Percentiles rank a stretch among this genome's conserved stretches.
Conservation (phyloP, 1,284 basidiomycete genomes). For the Taiwanofungus camphoratus region DNA sequence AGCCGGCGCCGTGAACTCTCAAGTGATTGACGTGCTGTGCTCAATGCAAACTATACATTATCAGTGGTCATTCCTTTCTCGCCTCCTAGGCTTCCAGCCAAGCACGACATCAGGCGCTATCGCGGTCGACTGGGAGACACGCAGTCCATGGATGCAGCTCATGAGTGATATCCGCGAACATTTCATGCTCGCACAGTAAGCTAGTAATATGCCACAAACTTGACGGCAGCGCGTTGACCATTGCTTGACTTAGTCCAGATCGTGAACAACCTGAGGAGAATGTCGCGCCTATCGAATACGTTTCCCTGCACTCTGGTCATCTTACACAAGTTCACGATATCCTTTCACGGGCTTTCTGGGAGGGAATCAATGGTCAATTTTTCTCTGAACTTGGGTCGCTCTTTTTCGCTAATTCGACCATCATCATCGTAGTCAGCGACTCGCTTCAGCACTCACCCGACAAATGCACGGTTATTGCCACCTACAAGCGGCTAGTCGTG, state of each 20-base stretch:
- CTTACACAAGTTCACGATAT: conserved; percentile 66
- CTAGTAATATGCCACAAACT: no score
- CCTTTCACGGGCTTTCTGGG: conserved; percentile 62
- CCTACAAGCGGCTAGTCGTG: conserved; percentile 64
- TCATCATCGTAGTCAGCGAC: conserved; percentile 47
- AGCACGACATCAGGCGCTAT: conserved; percentile 25
- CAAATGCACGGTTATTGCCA: conserved; percentile 64
- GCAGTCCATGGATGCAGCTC: conserved; percentile 65
- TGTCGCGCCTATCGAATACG: conserved; percentile 54
- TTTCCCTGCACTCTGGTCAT: conserved; percentile 52
- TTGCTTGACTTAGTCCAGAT: conserved; percentile 41
- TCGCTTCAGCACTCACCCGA: conserved; percentile 62
- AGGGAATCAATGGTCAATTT: conserved; percentile 66
- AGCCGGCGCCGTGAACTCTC: conserved; percentile 27
- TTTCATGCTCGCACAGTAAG: conserved; percentile 53
- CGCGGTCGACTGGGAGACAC: conserved; percentile 65
- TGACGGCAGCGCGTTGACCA: no score
- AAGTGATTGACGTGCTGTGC: conserved; percentile 49
- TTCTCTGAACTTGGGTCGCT: conserved; percentile 3
- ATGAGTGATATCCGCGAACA: conserved; percentile 67
- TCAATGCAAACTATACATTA: conserved; percentile 56
- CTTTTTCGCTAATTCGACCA: background rate
- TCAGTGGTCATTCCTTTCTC: conserved; percentile 55
- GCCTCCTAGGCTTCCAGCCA: conserved; percentile 38
- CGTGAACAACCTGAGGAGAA: conserved; percentile 37